Conservation (phyloP, 305 asterid species). For the Solanum chacoense region DNA sequence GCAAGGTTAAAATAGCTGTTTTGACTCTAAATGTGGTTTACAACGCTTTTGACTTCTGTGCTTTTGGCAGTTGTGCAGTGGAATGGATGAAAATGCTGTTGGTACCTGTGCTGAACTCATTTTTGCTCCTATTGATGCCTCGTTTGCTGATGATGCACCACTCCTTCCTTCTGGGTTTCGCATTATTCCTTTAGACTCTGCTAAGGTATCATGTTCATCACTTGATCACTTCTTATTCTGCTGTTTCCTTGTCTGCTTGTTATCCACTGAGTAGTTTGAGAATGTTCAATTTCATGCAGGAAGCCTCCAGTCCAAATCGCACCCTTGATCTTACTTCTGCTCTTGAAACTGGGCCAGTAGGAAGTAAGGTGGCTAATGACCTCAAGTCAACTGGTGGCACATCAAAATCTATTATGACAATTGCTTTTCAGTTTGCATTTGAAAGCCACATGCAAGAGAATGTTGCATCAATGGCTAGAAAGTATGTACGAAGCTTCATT, state of each 20-base stretch:
- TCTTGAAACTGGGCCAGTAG: conserved; percentile 72
- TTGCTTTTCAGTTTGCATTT: conserved; percentile 90
- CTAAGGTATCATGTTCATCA: conserved; percentile 40
- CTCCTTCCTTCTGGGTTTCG: conserved; percentile 94
- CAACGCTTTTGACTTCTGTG: background rate
- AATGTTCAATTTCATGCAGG: conserved; percentile 28
- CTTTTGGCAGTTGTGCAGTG: conserved; percentile 59
- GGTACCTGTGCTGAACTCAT: conserved; percentile 88
- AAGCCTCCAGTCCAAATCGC: conserved; percentile 83
- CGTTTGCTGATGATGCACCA: conserved; percentile 91
- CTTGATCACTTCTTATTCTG: background rate
- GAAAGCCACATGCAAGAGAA: conserved; percentile 93
- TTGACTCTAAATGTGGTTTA: background rate
- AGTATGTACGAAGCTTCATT: conserved; percentile 77
- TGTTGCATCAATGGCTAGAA: conserved; percentile 82
- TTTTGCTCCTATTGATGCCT: conserved; percentile 95
- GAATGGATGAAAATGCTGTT: conserved; percentile 87
- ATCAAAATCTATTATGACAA: conserved; percentile 79
- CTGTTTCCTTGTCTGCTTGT: background rate
- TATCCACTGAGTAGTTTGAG: background rate
- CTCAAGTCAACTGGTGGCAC: conserved; percentile 28
- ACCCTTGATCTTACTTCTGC: conserved; percentile 97
- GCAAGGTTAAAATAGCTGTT: background rate
- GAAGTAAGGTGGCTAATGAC: conserved; percentile 43
- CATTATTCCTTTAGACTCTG: conserved; percentile 77